phyloP scores from a whole-genome alignment of 768 basidiomycete genomes.

The Grammothele lineata region DNA sequence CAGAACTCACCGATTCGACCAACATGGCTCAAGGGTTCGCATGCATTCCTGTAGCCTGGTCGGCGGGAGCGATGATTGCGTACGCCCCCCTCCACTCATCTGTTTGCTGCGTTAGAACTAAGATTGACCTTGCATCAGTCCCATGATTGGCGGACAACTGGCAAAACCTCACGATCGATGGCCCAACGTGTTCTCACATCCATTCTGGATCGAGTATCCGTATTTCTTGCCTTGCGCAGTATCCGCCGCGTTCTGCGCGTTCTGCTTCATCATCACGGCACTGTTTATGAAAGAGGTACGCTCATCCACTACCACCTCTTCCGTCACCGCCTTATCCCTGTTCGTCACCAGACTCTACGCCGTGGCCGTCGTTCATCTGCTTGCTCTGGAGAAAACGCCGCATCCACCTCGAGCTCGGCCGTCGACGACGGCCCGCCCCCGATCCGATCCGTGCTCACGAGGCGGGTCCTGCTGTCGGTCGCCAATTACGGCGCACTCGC shows the following conservation, averaged over 20 bases:
- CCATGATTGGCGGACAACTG: slow-evolving; percentile 30
- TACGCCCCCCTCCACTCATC: slow-evolving; percentile 4
- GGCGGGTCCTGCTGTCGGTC: slow-evolving; percentile 30
- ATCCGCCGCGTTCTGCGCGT: slow-evolving; percentile 23
- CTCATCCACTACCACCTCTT: not conserved
- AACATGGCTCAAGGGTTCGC: slow-evolving; percentile 33
- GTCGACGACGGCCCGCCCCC: slow-evolving; percentile 9
- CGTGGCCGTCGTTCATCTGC: not conserved
- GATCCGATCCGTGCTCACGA: slow-evolving; percentile 26
- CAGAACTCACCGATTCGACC: slow-evolving; percentile 32
- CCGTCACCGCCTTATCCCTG: not conserved
- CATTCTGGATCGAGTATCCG: slow-evolving; percentile 30
- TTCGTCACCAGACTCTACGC: not conserved
- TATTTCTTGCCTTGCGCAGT: slow-evolving; percentile 34
- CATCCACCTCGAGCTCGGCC: too few species aligned
- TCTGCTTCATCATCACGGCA: slow-evolving; percentile 23
- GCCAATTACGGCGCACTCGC: slow-evolving; percentile 31
- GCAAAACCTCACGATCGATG: slow-evolving; percentile 31
- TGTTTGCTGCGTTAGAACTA: too few species aligned
- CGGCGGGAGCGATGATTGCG: slow-evolving; percentile 26
- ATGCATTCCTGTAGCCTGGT: slow-evolving; percentile 28
- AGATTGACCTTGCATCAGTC: slow-evolving; percentile 15
- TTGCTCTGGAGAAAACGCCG: slow-evolving; percentile 8
- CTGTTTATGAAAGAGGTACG: slow-evolving; percentile 31
- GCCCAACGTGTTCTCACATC: slow-evolving; percentile 25